A percentile compares a stretch with the other conserved stretches of the same genome.
Evolutionary conservation across 2,329 filamentous ascomycete genomes (phyloP).

Genomic region (Exserohilum turcica): DNA sequence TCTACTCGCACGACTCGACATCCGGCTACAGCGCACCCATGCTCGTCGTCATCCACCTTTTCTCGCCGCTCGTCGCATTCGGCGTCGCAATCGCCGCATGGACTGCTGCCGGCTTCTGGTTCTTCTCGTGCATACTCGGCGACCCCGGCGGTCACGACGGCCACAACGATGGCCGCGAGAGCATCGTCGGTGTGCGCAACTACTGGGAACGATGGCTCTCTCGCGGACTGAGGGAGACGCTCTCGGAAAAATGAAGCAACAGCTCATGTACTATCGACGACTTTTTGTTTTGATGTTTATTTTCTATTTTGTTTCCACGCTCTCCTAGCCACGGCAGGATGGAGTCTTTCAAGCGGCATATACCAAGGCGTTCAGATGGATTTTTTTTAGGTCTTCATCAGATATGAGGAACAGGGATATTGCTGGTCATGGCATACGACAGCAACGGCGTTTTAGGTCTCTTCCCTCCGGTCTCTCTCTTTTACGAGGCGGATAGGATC

Average conservation of each 20-base stretch:
- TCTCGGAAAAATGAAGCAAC: slow-evolving; percentile 1
- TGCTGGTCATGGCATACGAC: slow-evolving; percentile 23
- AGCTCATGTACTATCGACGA: neutral
- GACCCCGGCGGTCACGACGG: slow-evolving; percentile 65
- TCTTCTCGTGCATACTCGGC: slow-evolving; percentile 64
- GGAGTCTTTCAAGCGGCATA: slow-evolving; percentile 30
- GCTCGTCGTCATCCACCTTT: slow-evolving; percentile 59
- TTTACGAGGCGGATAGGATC: slow-evolving; percentile 4
- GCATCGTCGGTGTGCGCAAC: slow-evolving; percentile 61
- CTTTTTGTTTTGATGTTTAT: slow-evolving; percentile 4
- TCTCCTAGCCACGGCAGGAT: slow-evolving; percentile 12
- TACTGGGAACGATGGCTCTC: slow-evolving; percentile 67
- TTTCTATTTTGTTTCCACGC: neutral
- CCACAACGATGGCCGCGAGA: slow-evolving; percentile 65
- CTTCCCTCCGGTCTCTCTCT: neutral
- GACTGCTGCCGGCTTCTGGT: slow-evolving; percentile 66
- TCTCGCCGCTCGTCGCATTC: slow-evolving; percentile 62
- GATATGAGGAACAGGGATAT: slow-evolving; percentile 7
- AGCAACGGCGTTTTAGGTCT: slow-evolving; percentile 23
- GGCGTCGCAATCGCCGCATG: slow-evolving; percentile 62
- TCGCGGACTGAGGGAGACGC: slow-evolving; percentile 38
- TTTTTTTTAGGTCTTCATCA: neutral
- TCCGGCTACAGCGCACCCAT: slow-evolving; percentile 48
- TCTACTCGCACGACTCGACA: slow-evolving; percentile 51
- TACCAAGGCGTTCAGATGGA: slow-evolving; percentile 23